Percentiles rank a stretch among this genome's conserved stretches.
Conservation (phyloP, 306 rosid species). For the Sesbania bispinosa region DNA sequence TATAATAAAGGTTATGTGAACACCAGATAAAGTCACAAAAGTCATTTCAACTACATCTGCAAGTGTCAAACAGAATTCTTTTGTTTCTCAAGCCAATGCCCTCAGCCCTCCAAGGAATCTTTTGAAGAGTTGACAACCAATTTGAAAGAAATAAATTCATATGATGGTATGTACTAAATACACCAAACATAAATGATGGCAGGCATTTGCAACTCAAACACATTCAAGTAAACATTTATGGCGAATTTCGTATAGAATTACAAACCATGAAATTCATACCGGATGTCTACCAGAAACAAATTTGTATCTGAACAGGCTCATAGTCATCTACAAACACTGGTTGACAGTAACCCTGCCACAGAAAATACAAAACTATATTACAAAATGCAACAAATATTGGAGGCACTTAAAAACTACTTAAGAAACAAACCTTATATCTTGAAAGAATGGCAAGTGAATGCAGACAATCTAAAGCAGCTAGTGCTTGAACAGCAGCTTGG, state of each 20-base stretch:
- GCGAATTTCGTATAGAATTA: background rate
- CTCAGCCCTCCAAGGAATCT: background rate
- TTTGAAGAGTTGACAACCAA: background rate
- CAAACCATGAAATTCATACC: constrained; percentile 42
- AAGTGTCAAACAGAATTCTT: background rate
- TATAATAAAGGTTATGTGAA: constrained; percentile 8
- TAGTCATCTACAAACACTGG: constrained; percentile 60
- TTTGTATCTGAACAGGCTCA: constrained; percentile 79
- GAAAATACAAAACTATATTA: constrained; percentile 19
- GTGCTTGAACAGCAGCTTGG: constrained; percentile 83
- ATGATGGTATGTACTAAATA: background rate
- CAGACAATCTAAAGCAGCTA: constrained; percentile 89
- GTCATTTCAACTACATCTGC: constrained; percentile 15
- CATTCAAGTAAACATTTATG: background rate
- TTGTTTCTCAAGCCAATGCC: constrained; percentile 4
- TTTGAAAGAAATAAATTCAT: constrained; percentile 2
- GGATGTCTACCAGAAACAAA: constrained; percentile 87
- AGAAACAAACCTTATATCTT: constrained; percentile 65
- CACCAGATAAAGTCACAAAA: constrained; percentile 1
- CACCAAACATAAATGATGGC: background rate
- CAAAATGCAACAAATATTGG: constrained; percentile 10
- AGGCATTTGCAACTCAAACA: constrained; percentile 21
- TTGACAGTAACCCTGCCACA: constrained; percentile 66
- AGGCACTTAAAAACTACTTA: constrained; percentile 14
- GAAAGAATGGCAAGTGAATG: constrained; percentile 90